Base-by-base conservation (phyloP, 2,329 filamentous ascomycete species). In the Diaporthe ampelina region DNA sequence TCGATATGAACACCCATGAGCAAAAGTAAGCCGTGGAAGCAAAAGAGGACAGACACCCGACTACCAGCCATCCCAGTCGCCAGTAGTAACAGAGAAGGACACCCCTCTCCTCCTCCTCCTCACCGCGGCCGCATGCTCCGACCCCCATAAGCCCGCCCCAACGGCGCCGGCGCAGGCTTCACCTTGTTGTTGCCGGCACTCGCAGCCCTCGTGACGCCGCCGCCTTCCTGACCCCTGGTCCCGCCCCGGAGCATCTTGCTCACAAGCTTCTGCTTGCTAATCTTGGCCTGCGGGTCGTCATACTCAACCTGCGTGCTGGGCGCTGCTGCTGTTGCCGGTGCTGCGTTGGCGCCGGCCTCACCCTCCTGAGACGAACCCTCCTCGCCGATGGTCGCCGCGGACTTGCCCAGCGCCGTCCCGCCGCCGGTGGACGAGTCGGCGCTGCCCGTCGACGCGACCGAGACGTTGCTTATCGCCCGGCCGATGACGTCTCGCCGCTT, bases 381-480 rank as follows among this genome's bases (percentile, higher is more conserved):
- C 29, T 21, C 63, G 48, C 57, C 57, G 24, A 75, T 65, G n/a
- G 70, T 35, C 11, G 45, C 61, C 19, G 59, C 72, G 24, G 74
- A 71, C 56, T 70, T 72, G 19, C 59, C 72, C 56, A 76, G n/a
- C 4, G 37, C 73, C 11, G 26, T 59, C 11, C 68, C 57, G 13
- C 21, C 45, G 17, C 8, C 21, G 17, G n/a, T 68, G 32, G 82
- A 77, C 21, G 80, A 81, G 0, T 87, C 86, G 21, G 82, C 83
- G 71, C 87, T 87, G 58, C 81, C 84, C 70, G 82, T 87, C 70
- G 88, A 90, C 7, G 84, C 83, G 1, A 86, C 86, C 3, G 89
- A 91, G 3, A 85, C 85, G 78, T 91, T 91, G 81, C 89, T 91
- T 37, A 88, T 81, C 4, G 89, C 90, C 15, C 90, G 88, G 7